Conservation (phyloP, 805 yeast species). For the Teunomyces panamensis region DNA sequence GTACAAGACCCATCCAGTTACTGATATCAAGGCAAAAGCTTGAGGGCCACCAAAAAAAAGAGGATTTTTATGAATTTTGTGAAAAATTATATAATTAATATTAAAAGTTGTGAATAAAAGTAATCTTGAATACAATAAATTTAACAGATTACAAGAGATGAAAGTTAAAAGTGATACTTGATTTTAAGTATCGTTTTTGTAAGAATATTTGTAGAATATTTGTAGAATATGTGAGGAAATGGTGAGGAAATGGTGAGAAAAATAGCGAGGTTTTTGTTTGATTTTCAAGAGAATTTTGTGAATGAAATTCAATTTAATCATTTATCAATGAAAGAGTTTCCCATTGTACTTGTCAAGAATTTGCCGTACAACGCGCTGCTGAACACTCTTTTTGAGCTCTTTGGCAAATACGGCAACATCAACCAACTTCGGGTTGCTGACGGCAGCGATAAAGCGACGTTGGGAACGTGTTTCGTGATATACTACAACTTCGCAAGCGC, state of each 20-base stretch:
- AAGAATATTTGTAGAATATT: too few species aligned
- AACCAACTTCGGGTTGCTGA: slow-evolving; percentile 46
- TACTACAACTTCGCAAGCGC: slow-evolving; percentile 50
- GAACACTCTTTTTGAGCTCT: slow-evolving; percentile 47
- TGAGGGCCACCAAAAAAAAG: not conserved
- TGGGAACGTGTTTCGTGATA: slow-evolving; percentile 53
- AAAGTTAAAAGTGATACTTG: too few species aligned
- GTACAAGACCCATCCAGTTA: not conserved
- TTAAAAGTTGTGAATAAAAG: too few species aligned
- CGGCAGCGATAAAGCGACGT: slow-evolving; percentile 2
- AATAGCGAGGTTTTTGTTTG: too few species aligned
- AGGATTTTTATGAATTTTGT: not conserved
- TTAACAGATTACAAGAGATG: too few species aligned
- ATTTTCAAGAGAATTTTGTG: too few species aligned
- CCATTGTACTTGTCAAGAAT: slow-evolving; percentile 55
- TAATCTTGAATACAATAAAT: too few species aligned
- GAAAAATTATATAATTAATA: not conserved
- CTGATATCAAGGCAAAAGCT: not conserved
- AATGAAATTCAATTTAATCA: not conserved
- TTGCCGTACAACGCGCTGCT: slow-evolving; percentile 51
- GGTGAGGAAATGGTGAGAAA: too few species aligned
- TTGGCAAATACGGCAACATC: slow-evolving; percentile 55
- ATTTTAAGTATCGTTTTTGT: too few species aligned
- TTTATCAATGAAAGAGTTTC: slow-evolving; percentile 26
- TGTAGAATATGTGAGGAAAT: too few species aligned